Percentiles rank a stretch among this genome's conserved stretches.
Evolutionary conservation across 2,329 filamentous ascomycete species (phyloP).

Genomic region (Neopestalotiopsis sp.): DNA sequence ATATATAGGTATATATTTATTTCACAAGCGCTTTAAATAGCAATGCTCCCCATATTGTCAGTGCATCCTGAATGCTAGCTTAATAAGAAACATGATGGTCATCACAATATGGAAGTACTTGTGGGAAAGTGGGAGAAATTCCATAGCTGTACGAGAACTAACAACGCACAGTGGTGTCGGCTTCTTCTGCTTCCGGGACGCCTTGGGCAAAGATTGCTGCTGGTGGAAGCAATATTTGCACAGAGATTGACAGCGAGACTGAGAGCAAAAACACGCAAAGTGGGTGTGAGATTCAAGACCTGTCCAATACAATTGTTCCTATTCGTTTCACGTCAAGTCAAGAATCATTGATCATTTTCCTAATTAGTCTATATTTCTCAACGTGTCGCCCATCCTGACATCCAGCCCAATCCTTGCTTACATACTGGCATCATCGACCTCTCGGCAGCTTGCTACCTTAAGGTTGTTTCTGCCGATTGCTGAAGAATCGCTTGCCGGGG

Average conservation of each 20-base stretch:
- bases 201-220: not conserved
- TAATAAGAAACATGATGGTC: too few relatives aligned
- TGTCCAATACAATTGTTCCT: not conserved
- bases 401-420: not conserved
- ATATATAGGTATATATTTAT: not conserved
- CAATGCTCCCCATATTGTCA: too few relatives aligned
- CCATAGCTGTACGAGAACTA: not conserved
- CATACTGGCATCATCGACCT: not conserved
- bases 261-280: not conserved
- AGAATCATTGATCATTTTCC: conserved; percentile 1
- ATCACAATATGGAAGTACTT: not conserved
- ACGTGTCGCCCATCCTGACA: not conserved
- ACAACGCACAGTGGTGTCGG: not conserved
- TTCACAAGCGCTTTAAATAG: too few relatives aligned
- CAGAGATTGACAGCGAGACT: too few relatives aligned
- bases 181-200: not conserved
- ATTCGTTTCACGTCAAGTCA: not conserved
- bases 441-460: not conserved
- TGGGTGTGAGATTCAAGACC: not conserved
- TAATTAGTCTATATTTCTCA: not conserved
- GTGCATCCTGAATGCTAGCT: not conserved
- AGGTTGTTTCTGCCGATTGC: not conserved
- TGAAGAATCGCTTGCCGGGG: not conserved
- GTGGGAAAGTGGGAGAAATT: not conserved
- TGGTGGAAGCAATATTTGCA: too few relatives aligned